A percentile compares a stretch with the other conserved stretches of the same genome.
These are phyloP conservation scores for Diaporthe citri DNA, from an alignment of 2,329 filamentous ascomycete genomes.

Conservation along the genomic window DNA sequence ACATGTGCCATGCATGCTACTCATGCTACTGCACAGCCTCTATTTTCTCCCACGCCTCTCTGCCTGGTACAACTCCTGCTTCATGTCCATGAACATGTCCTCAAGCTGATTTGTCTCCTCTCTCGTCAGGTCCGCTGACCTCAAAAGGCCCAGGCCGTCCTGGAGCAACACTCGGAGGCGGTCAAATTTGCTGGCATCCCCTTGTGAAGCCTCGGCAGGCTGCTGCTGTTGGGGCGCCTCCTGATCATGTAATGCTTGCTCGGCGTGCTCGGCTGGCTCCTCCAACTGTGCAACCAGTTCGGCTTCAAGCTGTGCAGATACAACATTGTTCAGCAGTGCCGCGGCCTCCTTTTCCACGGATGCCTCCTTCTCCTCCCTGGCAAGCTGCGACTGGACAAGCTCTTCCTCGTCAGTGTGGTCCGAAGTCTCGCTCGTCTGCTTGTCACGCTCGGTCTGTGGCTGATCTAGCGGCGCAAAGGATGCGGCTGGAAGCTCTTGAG, in stretches of 20 bases:
- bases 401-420: slow-evolving; percentile 36
- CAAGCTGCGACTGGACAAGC: slow-evolving; percentile 39
- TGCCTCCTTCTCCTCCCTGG: slow-evolving; percentile 35
- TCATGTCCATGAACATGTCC: slow-evolving; percentile 83
- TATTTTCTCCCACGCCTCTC: slow-evolving; percentile 66
- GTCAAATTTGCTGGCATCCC: slow-evolving; percentile 50
- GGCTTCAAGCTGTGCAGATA: slow-evolving; percentile 13
- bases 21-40: not conserved
- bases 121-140: slow-evolving; percentile 69
- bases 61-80: slow-evolving; percentile 79
- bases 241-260: not conserved
- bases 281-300: slow-evolving; percentile 23
- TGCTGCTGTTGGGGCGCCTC: not conserved
- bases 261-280: slow-evolving; percentile 21
- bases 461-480: not conserved
- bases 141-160: slow-evolving; percentile 70
- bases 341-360: slow-evolving; percentile 21
- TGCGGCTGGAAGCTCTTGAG: slow-evolving; percentile 2
- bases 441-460: not conserved
- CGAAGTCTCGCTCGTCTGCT: slow-evolving; percentile 2
- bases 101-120: slow-evolving; percentile 79
- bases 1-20: too few relatives aligned
- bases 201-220: not conserved
- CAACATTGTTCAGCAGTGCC: not conserved
- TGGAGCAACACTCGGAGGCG: slow-evolving; percentile 68